Base-by-base conservation (phyloP, 2,329 filamentous ascomycete species). In the Colletotrichum falcatum region DNA sequence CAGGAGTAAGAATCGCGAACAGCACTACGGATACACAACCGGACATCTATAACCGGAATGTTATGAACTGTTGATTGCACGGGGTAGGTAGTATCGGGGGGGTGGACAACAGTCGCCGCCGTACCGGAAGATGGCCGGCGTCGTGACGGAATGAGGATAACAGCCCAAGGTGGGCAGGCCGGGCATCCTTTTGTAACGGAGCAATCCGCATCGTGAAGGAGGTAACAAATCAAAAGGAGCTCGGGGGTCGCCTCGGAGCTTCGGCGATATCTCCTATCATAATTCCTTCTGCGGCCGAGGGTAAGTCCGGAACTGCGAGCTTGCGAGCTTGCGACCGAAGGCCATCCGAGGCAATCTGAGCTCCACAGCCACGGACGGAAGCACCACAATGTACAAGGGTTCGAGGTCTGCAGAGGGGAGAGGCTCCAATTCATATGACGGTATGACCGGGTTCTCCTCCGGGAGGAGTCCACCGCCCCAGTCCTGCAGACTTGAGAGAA, bases 211-310 rank as follows among this genome's bases (percentile, higher is more conserved):
- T 65, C n/a, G n/a, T 58, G 49, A 44, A 16, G 51, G 49, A 16
- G 51, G 49, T 65, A 20, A 26, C 60, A 69, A 69, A 66, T 39
- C 62, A 42, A 39, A 39, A 46, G 35, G 14, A 55, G 55, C 61
- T 71, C 59, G 69, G 69, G 46, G 33, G 54, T 48, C 5, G 18
- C 23, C 65, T 71, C 65, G 59, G 69, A 33, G 16, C 16, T 28
- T 12, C 11, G 11, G 42, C 18, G 20, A 26, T 72, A 72, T 71
- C 71, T 66, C 71, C 71, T 72, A 72, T 72, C 71, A 71, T 61
- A 72, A 49, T 37, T 60, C 63, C 71, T 58, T 49, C 18, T 30
- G 37, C 28, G 48, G 44, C 71, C 71, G 71, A 72, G 71, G 59
- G 33, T 44, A 46, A 37, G 30, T 35, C 53, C 71, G 71, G 71